phyloP scores from a whole-genome alignment of 225 moss, liverwort and hornwort genomes.

The Neckera pumila region DNA sequence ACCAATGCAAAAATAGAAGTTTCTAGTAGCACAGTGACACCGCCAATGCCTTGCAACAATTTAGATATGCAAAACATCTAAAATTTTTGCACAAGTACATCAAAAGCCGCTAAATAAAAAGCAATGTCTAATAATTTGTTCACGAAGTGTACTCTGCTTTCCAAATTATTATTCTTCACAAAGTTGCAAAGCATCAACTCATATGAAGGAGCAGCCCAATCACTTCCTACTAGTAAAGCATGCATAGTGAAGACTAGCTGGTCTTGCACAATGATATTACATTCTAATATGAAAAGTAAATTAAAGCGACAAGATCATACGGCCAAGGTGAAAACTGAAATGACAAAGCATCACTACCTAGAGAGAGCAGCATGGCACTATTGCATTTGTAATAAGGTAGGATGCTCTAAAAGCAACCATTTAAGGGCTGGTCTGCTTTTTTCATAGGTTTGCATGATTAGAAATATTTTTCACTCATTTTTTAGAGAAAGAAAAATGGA shows the following conservation, averaged over 20 bases:
- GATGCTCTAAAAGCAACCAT: too few species aligned
- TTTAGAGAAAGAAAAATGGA: too few species aligned
- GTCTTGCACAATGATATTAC: neutral
- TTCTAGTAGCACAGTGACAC: rapidly evolving
- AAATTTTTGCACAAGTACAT: conserved; percentile 43
- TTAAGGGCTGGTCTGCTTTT: too few species aligned
- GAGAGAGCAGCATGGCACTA: too few species aligned
- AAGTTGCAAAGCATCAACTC: conserved; percentile 18
- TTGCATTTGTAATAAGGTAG: too few species aligned
- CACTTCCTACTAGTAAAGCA: conserved; percentile 39
- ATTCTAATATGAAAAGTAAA: too few species aligned
- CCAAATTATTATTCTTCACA: conserved; percentile 11
- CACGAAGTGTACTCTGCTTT: conserved; percentile 22
- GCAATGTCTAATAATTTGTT: conserved; percentile 23
- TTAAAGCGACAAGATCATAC: too few species aligned
- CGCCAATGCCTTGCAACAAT: neutral
- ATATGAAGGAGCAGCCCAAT: conserved; percentile 13
- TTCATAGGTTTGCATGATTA: too few species aligned
- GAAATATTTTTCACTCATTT: too few species aligned
- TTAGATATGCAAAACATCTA: neutral
- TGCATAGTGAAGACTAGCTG: neutral
- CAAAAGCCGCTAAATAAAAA: conserved; percentile 26
- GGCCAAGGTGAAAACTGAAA: too few species aligned
- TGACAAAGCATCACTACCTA: too few species aligned
- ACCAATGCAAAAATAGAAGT: neutral